Conservation (phyloP, 441 rosid genomes). For the Mallotus japonicus region DNA sequence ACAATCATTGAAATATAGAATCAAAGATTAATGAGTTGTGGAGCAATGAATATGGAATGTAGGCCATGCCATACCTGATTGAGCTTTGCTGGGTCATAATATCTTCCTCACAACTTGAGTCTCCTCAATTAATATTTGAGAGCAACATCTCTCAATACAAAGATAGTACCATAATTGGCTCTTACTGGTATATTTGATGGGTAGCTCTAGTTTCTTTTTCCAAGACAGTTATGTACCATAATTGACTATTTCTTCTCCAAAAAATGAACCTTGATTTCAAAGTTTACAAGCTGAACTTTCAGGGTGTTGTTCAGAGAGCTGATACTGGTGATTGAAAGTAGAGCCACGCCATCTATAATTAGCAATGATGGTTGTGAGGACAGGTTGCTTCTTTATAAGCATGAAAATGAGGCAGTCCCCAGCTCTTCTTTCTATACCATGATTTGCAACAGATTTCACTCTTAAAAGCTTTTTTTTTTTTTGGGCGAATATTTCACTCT, state of each 20-base stretch:
- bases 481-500: background rate
- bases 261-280: background rate
- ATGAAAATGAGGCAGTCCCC: slow-evolving; percentile 6
- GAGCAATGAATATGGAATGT: slow-evolving; percentile 12
- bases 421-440: background rate
- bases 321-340: slow-evolving; percentile 17
- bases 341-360: slow-evolving; percentile 8
- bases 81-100: slow-evolving; percentile 22
- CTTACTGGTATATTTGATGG: background rate
- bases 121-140: slow-evolving; percentile 27
- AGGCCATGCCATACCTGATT: slow-evolving; percentile 23
- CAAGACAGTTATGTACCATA: slow-evolving; percentile 7
- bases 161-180: slow-evolving; percentile 20
- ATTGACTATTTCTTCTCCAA: background rate
- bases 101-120: slow-evolving; percentile 22
- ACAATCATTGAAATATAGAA: slow-evolving; percentile 25
- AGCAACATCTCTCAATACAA: slow-evolving; percentile 15
- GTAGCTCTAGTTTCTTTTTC: slow-evolving; percentile 25
- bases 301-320: background rate
- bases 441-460: background rate
- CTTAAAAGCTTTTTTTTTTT: background rate
- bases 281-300: background rate
- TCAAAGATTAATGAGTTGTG: slow-evolving; percentile 19
- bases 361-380: background rate
- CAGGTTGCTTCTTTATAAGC: slow-evolving; percentile 3